Conservation (phyloP, 768 basidiomycete species). For the Mrakia frigida region DNA sequence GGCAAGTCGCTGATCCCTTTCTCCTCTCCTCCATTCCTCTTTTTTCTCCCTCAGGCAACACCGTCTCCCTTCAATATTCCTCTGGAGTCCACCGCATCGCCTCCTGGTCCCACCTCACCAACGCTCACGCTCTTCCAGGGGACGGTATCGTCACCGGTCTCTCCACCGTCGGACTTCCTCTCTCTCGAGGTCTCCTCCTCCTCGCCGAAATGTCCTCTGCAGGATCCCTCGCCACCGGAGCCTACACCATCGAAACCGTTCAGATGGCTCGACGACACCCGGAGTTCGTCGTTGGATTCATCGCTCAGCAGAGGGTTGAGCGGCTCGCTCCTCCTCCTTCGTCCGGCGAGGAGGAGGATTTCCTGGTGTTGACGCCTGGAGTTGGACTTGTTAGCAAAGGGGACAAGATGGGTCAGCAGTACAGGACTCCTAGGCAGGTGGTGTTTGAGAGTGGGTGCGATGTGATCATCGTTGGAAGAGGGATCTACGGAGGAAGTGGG, state of each 20-base stretch:
- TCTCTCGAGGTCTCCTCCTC: constrained; percentile 78
- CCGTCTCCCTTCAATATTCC: constrained; percentile 90
- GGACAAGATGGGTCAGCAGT: constrained; percentile 91
- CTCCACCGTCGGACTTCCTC: constrained; percentile 72
- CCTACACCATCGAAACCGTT: constrained; percentile 77
- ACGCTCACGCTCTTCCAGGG: constrained; percentile 94
- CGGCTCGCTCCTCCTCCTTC: constrained; percentile 26
- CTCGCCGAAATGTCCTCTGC: constrained; percentile 95
- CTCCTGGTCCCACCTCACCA: constrained; percentile 92
- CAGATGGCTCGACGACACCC: constrained; percentile 72
- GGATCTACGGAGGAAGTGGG: constrained; percentile 68
- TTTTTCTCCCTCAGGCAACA: constrained; percentile 64
- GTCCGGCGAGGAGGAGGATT: constrained; percentile 68
- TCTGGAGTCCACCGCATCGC: constrained; percentile 89
- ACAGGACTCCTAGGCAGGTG: constrained; percentile 81
- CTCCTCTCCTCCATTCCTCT: not conserved
- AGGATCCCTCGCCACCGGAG: constrained; percentile 73
- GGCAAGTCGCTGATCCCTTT: not conserved
- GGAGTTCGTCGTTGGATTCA: constrained; percentile 88
- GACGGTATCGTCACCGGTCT: constrained; percentile 90
- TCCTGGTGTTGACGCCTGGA: constrained; percentile 85
- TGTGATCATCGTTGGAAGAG: constrained; percentile 94
- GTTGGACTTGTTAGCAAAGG: constrained; percentile 74
- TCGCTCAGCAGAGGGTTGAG: constrained; percentile 82
- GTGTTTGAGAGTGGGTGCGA: constrained; percentile 78